These are phyloP conservation scores for Podila epicladia DNA, from an alignment of 192 early-diverging fungal genomes.

Conservation along the genomic window DNA sequence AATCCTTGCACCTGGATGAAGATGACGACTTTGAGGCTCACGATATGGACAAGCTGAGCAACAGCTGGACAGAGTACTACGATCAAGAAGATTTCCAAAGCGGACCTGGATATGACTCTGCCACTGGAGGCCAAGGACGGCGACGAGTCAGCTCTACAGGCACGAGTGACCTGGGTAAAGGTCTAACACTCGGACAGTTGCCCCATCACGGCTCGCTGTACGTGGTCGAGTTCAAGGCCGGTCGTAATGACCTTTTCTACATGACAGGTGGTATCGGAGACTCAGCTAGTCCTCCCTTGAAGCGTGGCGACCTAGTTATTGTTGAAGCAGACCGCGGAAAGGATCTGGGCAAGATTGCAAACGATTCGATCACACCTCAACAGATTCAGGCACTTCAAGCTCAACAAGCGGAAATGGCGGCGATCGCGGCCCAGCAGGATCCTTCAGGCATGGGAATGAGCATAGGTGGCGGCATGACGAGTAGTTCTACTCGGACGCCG, in stretches of 20 bases:
- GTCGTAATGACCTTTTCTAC: slow-evolving; percentile 86
- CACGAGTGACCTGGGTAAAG: slow-evolving; percentile 59
- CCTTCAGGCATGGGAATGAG: slow-evolving; percentile 54
- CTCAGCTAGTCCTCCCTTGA: slow-evolving; percentile 55
- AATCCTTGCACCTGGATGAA: slow-evolving; percentile 41
- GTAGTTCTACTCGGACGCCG: slow-evolving; percentile 58
- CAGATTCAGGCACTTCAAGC: slow-evolving; percentile 61
- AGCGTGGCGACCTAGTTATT: slow-evolving; percentile 80
- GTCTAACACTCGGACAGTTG: slow-evolving; percentile 54
- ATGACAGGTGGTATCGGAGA: slow-evolving; percentile 51
- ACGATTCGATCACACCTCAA: slow-evolving; percentile 67
- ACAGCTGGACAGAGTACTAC: slow-evolving; percentile 55
- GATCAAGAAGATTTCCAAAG: slow-evolving; percentile 24
- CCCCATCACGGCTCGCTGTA: slow-evolving; percentile 70
- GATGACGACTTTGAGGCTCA: slow-evolving; percentile 11
- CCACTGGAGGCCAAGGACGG: not conserved
- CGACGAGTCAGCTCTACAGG: not conserved
- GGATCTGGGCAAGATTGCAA: slow-evolving; percentile 88
- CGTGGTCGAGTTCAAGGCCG: slow-evolving; percentile 91
- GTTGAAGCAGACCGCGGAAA: slow-evolving; percentile 92
- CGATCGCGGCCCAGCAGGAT: slow-evolving; percentile 47
- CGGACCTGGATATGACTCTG: not conserved
- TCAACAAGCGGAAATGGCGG: slow-evolving; percentile 52
- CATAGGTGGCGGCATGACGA: slow-evolving; percentile 42
- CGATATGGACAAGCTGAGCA: slow-evolving; percentile 20